Percentiles rank a stretch among this genome's conserved stretches.
Evolutionary conservation across 164 flowering plant species (phyloP).

Genomic region (Umbilicus rupestris): DNA sequence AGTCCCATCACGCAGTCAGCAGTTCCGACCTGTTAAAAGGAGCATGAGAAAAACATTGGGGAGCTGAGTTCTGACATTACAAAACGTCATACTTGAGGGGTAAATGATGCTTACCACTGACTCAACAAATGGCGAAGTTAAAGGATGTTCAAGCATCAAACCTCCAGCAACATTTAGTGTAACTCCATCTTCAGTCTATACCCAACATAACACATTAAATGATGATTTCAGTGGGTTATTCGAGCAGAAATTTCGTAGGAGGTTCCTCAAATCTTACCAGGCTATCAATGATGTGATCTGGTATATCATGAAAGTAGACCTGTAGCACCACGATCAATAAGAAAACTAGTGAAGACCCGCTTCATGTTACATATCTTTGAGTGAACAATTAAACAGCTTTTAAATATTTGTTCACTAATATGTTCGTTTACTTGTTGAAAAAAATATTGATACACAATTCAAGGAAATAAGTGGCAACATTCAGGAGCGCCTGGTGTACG

Average conservation of each 20-base stretch:
- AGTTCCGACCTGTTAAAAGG: constrained; percentile 33
- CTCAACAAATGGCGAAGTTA: constrained; percentile 45
- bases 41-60: not conserved
- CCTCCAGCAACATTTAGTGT: constrained; percentile 81
- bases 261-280: constrained; percentile 22
- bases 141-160: constrained; percentile 75
- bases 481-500: no score
- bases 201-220: not conserved
- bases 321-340: constrained; percentile 12
- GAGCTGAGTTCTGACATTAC: not conserved
- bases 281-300: constrained; percentile 30
- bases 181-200: constrained; percentile 65
- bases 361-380: not conserved
- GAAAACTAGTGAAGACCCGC: constrained; percentile 1
- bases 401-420: not conserved
- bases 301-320: constrained; percentile 45
- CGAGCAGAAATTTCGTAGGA: not conserved
- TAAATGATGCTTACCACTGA: constrained; percentile 31
- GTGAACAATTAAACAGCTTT: not conserved
- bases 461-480: no score
- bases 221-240: not conserved
- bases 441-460: not conserved
- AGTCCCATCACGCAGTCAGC: constrained; percentile 58
- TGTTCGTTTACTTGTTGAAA: no score
- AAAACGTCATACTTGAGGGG: not conserved